Evolutionary conservation across 1,284 basidiomycete species (phyloP).

Genomic region (Schizophyllum amplum): DNA sequence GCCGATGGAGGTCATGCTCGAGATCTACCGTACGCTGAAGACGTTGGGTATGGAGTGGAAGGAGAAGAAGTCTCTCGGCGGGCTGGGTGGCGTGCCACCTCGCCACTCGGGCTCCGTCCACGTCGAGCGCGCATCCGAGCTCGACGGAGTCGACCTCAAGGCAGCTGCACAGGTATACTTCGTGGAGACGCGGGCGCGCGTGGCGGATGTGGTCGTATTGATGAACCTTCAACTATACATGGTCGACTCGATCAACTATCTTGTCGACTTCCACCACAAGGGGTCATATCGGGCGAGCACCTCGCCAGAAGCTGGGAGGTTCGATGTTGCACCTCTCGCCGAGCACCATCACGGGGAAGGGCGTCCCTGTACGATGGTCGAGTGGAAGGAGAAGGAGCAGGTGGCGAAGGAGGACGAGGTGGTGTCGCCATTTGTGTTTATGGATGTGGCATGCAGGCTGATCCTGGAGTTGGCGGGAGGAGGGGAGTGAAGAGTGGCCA

Average conservation of each 20-base stretch:
- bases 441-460: conserved; percentile 87
- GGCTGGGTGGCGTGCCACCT: conserved; percentile 43
- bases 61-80: conserved; percentile 68
- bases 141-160: conserved; percentile 69
- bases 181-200: conserved; percentile 87
- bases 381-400: conserved; percentile 38
- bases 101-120: conserved; percentile 28
- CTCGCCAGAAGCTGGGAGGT: conserved; percentile 56
- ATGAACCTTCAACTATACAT: conserved; percentile 98
- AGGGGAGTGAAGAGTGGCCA: conserved; percentile 18
- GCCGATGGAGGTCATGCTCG: conserved; percentile 99
- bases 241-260: conserved; percentile 92
- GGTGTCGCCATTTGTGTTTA: conserved; percentile 91
- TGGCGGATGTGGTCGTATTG: conserved; percentile 87
- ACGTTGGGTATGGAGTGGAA: conserved; percentile 98
- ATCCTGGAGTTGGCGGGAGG: conserved; percentile 77
- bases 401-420: conserved; percentile 62
- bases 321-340: conserved; percentile 45
- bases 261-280: conserved; percentile 98
- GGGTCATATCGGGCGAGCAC: conserved; percentile 74
- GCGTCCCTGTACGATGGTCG: neutral
- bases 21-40: conserved; percentile 93
- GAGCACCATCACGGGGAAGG: conserved; percentile 16
- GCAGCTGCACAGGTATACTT: conserved; percentile 79
- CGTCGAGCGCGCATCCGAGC: conserved; percentile 54